phyloP scores from a whole-genome alignment of 2,329 filamentous ascomycete species.

The Cladosporium halotolerans region DNA sequence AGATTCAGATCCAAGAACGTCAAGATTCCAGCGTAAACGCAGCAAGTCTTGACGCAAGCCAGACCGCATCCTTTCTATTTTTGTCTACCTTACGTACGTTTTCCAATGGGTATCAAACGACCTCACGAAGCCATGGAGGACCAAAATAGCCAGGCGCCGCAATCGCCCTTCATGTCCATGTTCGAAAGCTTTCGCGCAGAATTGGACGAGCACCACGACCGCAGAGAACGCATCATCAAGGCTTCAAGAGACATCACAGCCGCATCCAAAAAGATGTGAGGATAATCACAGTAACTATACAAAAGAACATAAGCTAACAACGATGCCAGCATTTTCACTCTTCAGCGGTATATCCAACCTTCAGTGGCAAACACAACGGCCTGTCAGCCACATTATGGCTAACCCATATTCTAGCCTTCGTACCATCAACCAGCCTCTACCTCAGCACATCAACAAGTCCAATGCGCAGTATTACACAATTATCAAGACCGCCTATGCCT shows the following conservation, averaged over 20 bases:
- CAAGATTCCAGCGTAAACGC: background rate
- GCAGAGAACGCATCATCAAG: constrained; percentile 84
- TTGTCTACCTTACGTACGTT: too few relatives aligned
- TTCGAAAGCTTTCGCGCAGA: constrained; percentile 82
- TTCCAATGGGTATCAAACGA: constrained; percentile 13
- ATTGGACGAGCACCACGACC: constrained; percentile 89
- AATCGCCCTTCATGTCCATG: constrained; percentile 55
- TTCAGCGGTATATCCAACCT: constrained; percentile 58
- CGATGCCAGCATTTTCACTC: constrained; percentile 62
- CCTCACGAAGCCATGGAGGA: constrained; percentile 13
- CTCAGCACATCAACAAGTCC: constrained; percentile 62
- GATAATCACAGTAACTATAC: background rate
- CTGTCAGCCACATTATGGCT: constrained; percentile 3
- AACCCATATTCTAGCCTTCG: constrained; percentile 50
- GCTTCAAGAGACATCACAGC: constrained; percentile 87
- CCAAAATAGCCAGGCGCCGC: constrained; percentile 10
- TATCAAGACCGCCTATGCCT: constrained; percentile 62
- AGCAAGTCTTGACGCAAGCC: background rate
- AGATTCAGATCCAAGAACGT: background rate
- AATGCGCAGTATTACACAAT: constrained; percentile 62
- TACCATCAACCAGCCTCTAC: constrained; percentile 53
- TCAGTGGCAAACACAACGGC: background rate
- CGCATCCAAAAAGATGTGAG: constrained; percentile 92
- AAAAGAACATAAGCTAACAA: background rate
- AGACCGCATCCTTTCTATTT: background rate